phyloP scores from a whole-genome alignment of 495 filamentous ascomycete species.

The Pseudotulostoma volvatum region DNA sequence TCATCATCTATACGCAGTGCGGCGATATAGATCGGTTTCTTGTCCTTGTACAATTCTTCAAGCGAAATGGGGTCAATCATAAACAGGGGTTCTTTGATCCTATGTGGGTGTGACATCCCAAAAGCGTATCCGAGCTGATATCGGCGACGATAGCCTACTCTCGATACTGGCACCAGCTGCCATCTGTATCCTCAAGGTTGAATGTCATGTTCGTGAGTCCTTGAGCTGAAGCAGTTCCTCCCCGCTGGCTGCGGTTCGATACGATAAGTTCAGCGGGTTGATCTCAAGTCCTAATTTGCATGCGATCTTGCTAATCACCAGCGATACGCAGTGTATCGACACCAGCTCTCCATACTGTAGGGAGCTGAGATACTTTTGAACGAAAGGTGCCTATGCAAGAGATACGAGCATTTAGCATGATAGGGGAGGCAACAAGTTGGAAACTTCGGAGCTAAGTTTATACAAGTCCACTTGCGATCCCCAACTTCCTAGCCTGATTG shows the following conservation, averaged over 20 bases:
- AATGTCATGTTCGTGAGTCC: not conserved
- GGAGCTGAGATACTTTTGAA: not conserved
- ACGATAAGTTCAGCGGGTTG: not conserved
- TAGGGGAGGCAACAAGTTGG: not conserved
- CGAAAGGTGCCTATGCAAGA: not conserved
- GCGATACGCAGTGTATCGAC: not conserved
- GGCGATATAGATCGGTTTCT: not conserved
- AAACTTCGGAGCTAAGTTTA: not conserved
- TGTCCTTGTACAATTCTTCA: not conserved
- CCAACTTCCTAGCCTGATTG: not conserved
- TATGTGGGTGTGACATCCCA: not conserved
- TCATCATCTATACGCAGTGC: not conserved
- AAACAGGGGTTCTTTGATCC: not conserved
- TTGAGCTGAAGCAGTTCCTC: not conserved
- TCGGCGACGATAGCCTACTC: not conserved
- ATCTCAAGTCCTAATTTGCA: not conserved
- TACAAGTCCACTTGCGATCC: not conserved
- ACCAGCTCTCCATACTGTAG: not conserved
- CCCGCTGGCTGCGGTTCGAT: not conserved
- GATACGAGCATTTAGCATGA: not conserved
- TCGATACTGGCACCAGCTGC: not conserved
- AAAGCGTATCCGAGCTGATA: not conserved
- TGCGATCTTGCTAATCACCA: not conserved
- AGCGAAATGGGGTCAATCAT: not conserved
- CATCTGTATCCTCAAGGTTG: not conserved